These are phyloP conservation scores for Cyclocybe cylindracea DNA, from an alignment of 768 basidiomycete genomes.

Conservation along the genomic window DNA sequence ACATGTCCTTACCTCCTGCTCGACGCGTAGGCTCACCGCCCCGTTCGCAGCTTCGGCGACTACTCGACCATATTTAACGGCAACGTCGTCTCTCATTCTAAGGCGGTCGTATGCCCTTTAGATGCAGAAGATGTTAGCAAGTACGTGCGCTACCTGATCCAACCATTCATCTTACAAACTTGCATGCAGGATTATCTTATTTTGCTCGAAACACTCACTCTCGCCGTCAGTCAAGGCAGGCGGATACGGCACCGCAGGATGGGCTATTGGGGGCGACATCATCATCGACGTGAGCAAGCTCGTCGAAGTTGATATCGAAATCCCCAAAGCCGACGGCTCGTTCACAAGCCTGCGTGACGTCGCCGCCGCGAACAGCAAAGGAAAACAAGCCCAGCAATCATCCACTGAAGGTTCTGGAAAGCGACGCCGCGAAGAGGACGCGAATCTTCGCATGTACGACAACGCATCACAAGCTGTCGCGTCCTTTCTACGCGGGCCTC, in stretches of 20 bases:
- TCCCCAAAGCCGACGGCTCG: constrained; percentile 50
- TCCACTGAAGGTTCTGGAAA: constrained; percentile 36
- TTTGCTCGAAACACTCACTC: constrained; percentile 70
- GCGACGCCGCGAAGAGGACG: constrained; percentile 59
- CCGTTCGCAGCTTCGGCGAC: constrained; percentile 41
- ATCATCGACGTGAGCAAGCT: constrained; percentile 80
- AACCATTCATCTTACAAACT: constrained; percentile 1
- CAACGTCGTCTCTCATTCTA: constrained; percentile 59
- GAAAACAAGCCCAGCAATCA: constrained; percentile 38
- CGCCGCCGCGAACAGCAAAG: constrained; percentile 51
- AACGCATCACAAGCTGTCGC: constrained; percentile 56
- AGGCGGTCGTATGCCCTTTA: constrained; percentile 70
- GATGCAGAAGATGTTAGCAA: constrained; percentile 83
- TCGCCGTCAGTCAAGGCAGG: constrained; percentile 86
- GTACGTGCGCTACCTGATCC: constrained; percentile 40
- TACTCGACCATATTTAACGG: constrained; percentile 74
- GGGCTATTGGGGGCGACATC: constrained; percentile 85
- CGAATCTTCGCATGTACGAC: constrained; percentile 51
- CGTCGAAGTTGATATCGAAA: constrained; percentile 66
- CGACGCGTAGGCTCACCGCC: not conserved
- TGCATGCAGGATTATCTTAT: constrained; percentile 57
- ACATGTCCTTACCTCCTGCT: constrained; percentile 4
- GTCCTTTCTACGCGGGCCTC: constrained; percentile 46
- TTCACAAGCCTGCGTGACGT: constrained; percentile 66
- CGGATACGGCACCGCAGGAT: constrained; percentile 89